Evolutionary conservation across 352 stramenopile genomes (phyloP), one percentile per base, ranked within the genome.

Genomic region (Globisporangium megalacanthum): DNA sequence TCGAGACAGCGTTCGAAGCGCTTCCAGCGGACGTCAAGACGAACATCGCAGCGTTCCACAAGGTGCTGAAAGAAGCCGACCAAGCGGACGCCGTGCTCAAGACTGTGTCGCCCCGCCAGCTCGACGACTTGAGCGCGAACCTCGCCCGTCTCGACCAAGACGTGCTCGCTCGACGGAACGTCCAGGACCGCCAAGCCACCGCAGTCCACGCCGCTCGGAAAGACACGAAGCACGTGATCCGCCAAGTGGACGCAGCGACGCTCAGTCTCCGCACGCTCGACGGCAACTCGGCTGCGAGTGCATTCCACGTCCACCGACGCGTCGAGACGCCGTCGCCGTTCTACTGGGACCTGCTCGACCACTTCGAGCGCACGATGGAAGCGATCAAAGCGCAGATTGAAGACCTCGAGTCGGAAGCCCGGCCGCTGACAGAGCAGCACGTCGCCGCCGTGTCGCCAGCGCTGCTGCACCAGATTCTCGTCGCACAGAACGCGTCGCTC

Each of bases 301-400:
- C 68, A 9, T 75, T 82, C 65, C 77, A 84, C 49, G 83, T 90
- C 54, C 76, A 86, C 72, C 81, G 81, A 8, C 76, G 75, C 14
- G 81, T 90, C 22, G 77, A 88, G 51, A 88, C 87, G 77, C 83
- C 83, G 41, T 94, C 83, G 35, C 68, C 73, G 5, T 94, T 88
- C 55, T 94, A 90, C 55, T 92, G 81, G 79, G 74, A 88, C 37
- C 65, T 94, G 44, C 60, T 92, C 31, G 72, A 77, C 29, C 73
- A 84, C 35, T 92, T 86, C 46, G 83, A 94, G 50, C 58, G 64
- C n/a, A 75, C 77, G 41, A 91, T 94, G 80, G 65, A 71, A 35
- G 66, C 64, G 14, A 75, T 94, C 51, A 92, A 94, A 54, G 52
- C 60, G 5, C 81, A 92, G 67, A 92, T 94, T 33, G 70, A 89